Base-by-base conservation (phyloP, 306 rosid genomes). In the Begonia fuchsioides region DNA sequence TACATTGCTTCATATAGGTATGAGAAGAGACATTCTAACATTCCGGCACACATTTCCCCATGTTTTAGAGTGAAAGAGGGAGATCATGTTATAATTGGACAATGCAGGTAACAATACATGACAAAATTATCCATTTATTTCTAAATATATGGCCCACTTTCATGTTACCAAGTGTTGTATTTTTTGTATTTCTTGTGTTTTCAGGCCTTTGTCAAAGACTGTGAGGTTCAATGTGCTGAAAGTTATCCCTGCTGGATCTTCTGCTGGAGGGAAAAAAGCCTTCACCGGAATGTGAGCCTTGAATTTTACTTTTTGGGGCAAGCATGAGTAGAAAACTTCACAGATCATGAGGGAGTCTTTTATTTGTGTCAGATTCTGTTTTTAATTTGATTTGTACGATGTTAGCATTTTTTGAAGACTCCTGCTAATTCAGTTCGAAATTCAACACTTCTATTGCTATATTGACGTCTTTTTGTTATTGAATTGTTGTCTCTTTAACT, bases 41-140 rank as follows among this genome's bases (percentile, higher is more conserved):
- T 80, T 20, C 58, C 94, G 15, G 86, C 94, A 0, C 90, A 77
- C 13, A 39, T 72, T 8, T 80, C 94, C 17, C 86, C 90, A 4
- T 77, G 86, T 69, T 83, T 80, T 69, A 81, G 94, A 51, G 86
- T 76, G 69, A 80, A 77, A 61, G 94, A 83, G 61, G 94, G 94
- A 17, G 90, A 83, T 65, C 80, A 83, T 41, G 90, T 80, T 6
- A 76, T 49, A 32, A 60, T 83, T 15, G 90, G 90, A 15, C 94
- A 83, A 45, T 80, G 94, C 94, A 77, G 94, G 94, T 80, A 74
- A 61, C 4, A 17, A 40, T 48, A 38, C 16, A 8, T 11, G n/a
- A 12, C 7, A 8, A 26, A 26, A 8, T 26, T 8, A n/a, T 26
- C 35, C 5, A 26, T 26, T 26, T 26, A 26, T 26, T 26, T 26